phyloP scores from a whole-genome alignment of 2,329 filamentous ascomycete species.

The Purpureocillium takamizusanense region DNA sequence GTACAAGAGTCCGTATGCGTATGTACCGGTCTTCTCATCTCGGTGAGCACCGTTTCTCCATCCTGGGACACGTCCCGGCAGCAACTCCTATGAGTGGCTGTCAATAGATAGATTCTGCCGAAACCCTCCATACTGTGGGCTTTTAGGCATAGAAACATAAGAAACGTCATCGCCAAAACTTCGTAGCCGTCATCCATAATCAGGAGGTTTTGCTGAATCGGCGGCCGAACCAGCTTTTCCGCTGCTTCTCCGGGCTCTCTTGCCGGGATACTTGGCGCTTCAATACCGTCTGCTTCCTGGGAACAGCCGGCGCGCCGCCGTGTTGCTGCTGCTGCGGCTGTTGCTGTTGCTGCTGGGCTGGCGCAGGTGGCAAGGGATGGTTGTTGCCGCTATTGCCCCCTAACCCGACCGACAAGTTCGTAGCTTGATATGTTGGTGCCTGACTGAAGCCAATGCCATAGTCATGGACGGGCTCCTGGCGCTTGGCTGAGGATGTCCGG shows the following conservation, averaged over 20 bases:
- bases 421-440: constrained; percentile 30
- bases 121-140: not conserved
- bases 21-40: too few relatives aligned
- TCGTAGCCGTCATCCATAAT: not conserved
- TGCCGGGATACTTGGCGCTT: constrained; percentile 15
- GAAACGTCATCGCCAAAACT: not conserved
- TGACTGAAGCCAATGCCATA: constrained; percentile 55
- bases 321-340: constrained; percentile 9
- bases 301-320: constrained; percentile 10
- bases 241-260: constrained; percentile 48
- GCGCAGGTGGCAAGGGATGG: constrained; percentile 15
- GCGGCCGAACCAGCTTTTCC: constrained; percentile 83
- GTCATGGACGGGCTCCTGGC: constrained; percentile 45
- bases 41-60: too few relatives aligned
- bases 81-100: constrained; percentile 14
- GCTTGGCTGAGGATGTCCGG: constrained; percentile 51
- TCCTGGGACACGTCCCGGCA: not conserved
- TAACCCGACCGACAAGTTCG: constrained; percentile 25
- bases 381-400: constrained; percentile 10
- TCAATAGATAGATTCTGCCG: not conserved
- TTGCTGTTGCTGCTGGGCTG: constrained; percentile 9
- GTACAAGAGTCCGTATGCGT: too few relatives aligned
- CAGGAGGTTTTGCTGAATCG: constrained; percentile 58
- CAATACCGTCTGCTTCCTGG: constrained; percentile 20
- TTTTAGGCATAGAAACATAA: constrained; percentile 1